Evolutionary conservation across 306 rosid species (phyloP).

Genomic region (Acmispon strigosus): DNA sequence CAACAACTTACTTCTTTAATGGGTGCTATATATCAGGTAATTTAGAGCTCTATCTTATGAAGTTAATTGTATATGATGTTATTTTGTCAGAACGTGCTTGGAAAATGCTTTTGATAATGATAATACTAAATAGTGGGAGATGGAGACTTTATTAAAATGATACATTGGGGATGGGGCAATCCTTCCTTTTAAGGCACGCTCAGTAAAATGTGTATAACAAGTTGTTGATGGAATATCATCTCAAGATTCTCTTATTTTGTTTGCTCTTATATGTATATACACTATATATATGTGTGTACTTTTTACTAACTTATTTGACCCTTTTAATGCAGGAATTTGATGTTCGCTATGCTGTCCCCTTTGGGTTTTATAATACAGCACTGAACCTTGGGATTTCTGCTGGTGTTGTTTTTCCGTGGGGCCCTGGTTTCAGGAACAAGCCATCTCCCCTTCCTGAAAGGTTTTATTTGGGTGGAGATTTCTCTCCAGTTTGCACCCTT

Average conservation of each 20-base stretch:
- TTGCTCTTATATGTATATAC: neutral
- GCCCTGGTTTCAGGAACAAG: slow-evolving; percentile 67
- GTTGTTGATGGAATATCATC: neutral
- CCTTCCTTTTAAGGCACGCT: neutral
- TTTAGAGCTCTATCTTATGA: neutral
- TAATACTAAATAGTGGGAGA: neutral
- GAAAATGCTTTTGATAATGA: slow-evolving; percentile 4
- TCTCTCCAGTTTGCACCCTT: slow-evolving; percentile 84
- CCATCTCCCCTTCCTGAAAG: slow-evolving; percentile 88
- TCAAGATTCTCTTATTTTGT: neutral
- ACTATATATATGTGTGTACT: neutral
- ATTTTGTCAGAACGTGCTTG: slow-evolving; percentile 1
- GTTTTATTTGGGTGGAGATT: slow-evolving; percentile 92
- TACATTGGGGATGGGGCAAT: neutral
- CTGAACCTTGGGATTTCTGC: slow-evolving; percentile 82
- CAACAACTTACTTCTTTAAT: neutral
- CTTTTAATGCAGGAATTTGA: slow-evolving; percentile 68
- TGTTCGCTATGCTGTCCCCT: slow-evolving; percentile 79
- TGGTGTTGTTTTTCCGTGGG: slow-evolving; percentile 87
- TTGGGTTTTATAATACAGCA: slow-evolving; percentile 77
- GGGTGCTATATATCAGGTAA: neutral
- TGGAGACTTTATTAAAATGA: neutral
- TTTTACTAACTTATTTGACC: slow-evolving; percentile 21
- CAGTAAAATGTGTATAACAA: neutral
- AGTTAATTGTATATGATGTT: neutral